Conservation (phyloP, 2,329 filamentous ascomycete species). For the Aspergillus melleus region DNA sequence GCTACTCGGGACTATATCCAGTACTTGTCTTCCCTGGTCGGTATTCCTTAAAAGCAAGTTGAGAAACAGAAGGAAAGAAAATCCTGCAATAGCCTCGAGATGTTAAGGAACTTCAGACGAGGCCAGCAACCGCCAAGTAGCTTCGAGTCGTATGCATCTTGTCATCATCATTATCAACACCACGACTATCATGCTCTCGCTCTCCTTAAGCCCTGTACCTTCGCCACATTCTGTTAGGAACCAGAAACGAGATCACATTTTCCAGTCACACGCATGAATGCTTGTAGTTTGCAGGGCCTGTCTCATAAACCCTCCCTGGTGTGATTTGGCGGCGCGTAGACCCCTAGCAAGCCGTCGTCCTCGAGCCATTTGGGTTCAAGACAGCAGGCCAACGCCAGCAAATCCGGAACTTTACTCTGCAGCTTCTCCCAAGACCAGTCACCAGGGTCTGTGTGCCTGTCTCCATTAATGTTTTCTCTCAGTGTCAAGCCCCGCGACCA, state of each 20-base stretch:
- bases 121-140: not conserved
- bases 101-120: not conserved
- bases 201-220: not conserved
- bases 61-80: no score
- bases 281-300: not conserved
- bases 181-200: not conserved
- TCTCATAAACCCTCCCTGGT: not conserved
- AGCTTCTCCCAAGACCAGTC: not conserved
- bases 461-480: not conserved
- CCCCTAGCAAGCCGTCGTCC: not conserved
- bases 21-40: not conserved
- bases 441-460: not conserved
- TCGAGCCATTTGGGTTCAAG: slow-evolving; percentile 1
- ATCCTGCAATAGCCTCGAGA: not conserved
- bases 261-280: slow-evolving; percentile 8
- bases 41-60: not conserved
- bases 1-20: not conserved
- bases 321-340: not conserved
- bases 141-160: not conserved
- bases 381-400: slow-evolving; percentile 1
- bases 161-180: not conserved
- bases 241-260: slow-evolving; percentile 7
- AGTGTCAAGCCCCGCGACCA: not conserved
- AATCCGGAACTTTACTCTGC: slow-evolving; percentile 5
- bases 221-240: slow-evolving; percentile 2